phyloP scores from a whole-genome alignment of 2,329 filamentous ascomycete species.

The Ilyonectria robusta region DNA sequence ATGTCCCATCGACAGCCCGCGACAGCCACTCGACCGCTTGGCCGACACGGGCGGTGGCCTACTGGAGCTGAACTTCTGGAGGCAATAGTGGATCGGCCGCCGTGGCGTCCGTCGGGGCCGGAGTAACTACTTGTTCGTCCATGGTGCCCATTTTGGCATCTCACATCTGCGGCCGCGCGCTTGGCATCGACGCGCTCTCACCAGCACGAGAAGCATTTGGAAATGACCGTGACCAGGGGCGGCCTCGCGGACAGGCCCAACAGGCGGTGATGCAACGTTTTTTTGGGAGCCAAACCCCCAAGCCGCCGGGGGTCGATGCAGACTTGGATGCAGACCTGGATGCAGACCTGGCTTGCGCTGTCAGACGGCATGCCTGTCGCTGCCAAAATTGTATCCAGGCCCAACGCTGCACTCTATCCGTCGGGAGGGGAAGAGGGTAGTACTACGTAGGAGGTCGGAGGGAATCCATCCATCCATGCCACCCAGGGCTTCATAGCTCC shows the following conservation, averaged over 20 bases:
- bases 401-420: conserved; percentile 1
- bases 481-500: neutral
- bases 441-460: neutral
- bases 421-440: conserved; percentile 9
- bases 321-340: conserved; percentile 22
- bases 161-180: conserved; percentile 35
- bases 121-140: conserved; percentile 33
- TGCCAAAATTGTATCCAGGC: conserved; percentile 8
- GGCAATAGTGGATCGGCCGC: conserved; percentile 28
- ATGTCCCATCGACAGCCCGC: conserved; percentile 21
- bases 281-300: conserved; percentile 10
- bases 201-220: conserved; percentile 26
- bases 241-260: conserved; percentile 35
- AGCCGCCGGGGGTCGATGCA: conserved; percentile 23
- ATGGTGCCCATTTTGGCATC: conserved; percentile 33
- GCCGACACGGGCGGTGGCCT: conserved; percentile 18
- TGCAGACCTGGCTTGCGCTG: conserved; percentile 16
- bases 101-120: conserved; percentile 28
- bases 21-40: conserved; percentile 22
- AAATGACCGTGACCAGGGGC: conserved; percentile 39
- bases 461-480: conserved; percentile 10
- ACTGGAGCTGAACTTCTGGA: conserved; percentile 29
- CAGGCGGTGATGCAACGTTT: conserved; percentile 37
- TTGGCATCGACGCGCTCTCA: conserved; percentile 35
- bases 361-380: conserved; percentile 22